These are phyloP conservation scores for Osmozyma mogii DNA, from an alignment of 805 yeast species.

Conservation along the genomic window DNA sequence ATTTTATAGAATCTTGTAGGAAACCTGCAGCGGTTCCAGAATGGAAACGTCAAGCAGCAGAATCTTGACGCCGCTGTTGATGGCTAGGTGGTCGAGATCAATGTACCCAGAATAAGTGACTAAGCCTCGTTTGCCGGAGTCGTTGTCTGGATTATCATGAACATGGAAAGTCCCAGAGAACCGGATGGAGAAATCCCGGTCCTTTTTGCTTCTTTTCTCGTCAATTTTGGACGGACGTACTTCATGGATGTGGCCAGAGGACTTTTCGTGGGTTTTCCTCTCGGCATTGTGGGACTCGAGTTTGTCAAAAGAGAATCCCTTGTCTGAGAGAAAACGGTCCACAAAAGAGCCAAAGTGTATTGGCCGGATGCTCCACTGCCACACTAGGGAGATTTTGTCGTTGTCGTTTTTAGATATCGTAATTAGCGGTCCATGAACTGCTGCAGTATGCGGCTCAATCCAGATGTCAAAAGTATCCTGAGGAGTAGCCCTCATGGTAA, in stretches of 20 bases:
- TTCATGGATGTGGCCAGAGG: slow-evolving; percentile 22
- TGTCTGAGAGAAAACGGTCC: slow-evolving; percentile 14
- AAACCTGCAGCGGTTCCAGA: no score
- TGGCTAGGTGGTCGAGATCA: slow-evolving; percentile 24
- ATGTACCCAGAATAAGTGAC: slow-evolving; percentile 20
- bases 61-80: slow-evolving; percentile 26
- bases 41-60: slow-evolving; percentile 15
- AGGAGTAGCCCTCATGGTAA: slow-evolving; percentile 9
- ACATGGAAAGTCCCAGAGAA: slow-evolving; percentile 20
- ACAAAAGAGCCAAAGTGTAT: slow-evolving; percentile 13
- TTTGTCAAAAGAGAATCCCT: slow-evolving; percentile 20
- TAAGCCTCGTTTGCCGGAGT: slow-evolving; percentile 14
- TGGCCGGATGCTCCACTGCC: slow-evolving; percentile 22
- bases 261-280: slow-evolving; percentile 18
- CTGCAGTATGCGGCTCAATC: slow-evolving; percentile 22
- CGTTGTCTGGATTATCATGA: slow-evolving; percentile 11
- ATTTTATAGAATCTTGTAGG: no score
- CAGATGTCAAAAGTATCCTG: slow-evolving; percentile 17
- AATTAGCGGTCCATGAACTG: slow-evolving; percentile 23
- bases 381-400: slow-evolving; percentile 1
- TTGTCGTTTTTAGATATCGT: slow-evolving; percentile 6
- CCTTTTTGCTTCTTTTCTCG: slow-evolving; percentile 2
- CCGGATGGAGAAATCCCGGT: slow-evolving; percentile 16
- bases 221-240: slow-evolving; percentile 7
- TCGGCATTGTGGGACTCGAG: slow-evolving; percentile 15